Percentiles rank a stretch among this genome's conserved stretches.
These are phyloP conservation scores for Russula foetens DNA, from an alignment of 768 basidiomycete genomes.

Conservation along the genomic window DNA sequence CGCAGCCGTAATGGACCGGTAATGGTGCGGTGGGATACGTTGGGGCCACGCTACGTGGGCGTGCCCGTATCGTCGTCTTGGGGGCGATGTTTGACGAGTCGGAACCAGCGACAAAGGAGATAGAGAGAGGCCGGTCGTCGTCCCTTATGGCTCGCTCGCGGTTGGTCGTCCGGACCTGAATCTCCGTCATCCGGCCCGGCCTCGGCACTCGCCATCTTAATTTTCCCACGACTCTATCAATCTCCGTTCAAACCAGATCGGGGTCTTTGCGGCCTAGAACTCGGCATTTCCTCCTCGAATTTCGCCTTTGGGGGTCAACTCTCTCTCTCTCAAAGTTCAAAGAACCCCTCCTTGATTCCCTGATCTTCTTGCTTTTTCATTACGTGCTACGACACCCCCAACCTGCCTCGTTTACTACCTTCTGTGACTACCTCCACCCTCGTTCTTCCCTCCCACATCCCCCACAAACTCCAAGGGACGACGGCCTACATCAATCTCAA, in stretches of 20 bases:
- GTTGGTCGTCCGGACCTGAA: neutral
- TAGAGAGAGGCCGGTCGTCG: neutral
- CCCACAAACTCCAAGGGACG: neutral
- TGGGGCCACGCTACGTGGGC: neutral
- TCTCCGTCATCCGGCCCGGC: neutral
- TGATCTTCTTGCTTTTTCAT: neutral
- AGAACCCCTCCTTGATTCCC: neutral
- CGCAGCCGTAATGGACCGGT: slow-evolving; percentile 2
- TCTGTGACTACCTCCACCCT: neutral
- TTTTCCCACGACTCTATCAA: slow-evolving; percentile 18
- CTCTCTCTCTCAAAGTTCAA: too few species aligned
- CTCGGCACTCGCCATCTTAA: neutral
- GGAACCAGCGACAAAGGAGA: neutral
- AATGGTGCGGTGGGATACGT: neutral
- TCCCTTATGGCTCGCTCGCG: neutral
- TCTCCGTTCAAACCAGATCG: neutral
- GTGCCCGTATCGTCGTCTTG: neutral
- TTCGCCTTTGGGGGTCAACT: too few species aligned
- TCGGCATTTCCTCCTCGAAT: neutral
- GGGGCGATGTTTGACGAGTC: neutral
- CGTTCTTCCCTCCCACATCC: neutral
- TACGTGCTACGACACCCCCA: neutral
- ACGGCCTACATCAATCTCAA: neutral
- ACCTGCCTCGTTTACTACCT: neutral
- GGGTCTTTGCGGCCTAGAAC: neutral